Evolutionary conservation across 257 asterid genomes (phyloP).

Genomic region (Galeopsis tetrahit): DNA sequence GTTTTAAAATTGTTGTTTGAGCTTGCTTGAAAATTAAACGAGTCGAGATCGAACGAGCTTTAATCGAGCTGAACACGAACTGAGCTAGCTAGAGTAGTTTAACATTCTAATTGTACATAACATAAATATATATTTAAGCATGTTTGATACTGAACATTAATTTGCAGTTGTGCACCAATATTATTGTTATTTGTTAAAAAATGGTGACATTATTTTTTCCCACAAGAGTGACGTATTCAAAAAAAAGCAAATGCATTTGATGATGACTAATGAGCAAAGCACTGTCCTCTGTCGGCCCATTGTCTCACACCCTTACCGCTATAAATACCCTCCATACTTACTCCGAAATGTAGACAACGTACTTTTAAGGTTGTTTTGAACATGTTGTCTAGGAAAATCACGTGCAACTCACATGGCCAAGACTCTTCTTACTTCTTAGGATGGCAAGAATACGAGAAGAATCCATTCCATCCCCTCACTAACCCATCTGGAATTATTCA

Average conservation of each 20-base stretch:
- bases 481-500: conserved; percentile 62
- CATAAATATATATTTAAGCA: too few species aligned
- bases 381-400: conserved; percentile 60
- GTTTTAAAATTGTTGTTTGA: too few species aligned
- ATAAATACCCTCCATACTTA: conserved; percentile 23
- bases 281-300: conserved; percentile 35
- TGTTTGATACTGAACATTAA: too few species aligned
- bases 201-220: background rate
- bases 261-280: conserved; percentile 10
- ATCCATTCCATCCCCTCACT: conserved; percentile 40
- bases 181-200: background rate
- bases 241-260: conserved; percentile 22
- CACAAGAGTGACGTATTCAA: conserved; percentile 21
- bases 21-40: too few species aligned
- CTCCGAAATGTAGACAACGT: background rate
- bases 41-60: too few species aligned
- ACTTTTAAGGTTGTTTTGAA: conserved; percentile 25
- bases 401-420: conserved; percentile 54
- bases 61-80: too few species aligned
- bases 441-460: conserved; percentile 53
- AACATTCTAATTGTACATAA: too few species aligned
- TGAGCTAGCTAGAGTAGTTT: too few species aligned
- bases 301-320: conserved; percentile 14
- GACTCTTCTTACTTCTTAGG: conserved; percentile 61
- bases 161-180: too few species aligned